Evolutionary conservation across 441 rosid genomes (phyloP), one percentile per base, ranked within the genome.

Genomic region (Eugenia klotzschiana): DNA sequence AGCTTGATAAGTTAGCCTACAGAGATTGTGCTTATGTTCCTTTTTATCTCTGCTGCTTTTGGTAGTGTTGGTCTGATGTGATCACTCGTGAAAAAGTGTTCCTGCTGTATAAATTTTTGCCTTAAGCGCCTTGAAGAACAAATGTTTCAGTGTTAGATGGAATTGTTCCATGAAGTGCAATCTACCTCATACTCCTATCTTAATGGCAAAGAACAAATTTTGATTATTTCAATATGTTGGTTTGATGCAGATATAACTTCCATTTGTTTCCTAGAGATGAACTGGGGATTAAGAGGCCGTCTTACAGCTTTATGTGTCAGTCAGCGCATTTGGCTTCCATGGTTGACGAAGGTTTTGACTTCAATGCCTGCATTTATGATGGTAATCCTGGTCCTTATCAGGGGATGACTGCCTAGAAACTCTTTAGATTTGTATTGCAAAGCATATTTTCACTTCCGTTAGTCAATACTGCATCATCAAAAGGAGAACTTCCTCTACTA

Each of bases 191-290:
- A 82, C 25, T 50, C 13, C 23, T 72, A 55, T 40, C 37, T 81
- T 81, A 18, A 41, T 58, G 37, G 79, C 26, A 52, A 33, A 16
- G 11, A 25, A 25, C 43, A 29, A 43, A 56, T n/a, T 52, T 51
- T 80, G 43, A 58, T 50, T 83, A 23, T 79, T 41, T 23, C 23
- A 10, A 0, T 79, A 56, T 79, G 56, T 52, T 54, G 51, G 29
- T 73, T 82, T 57, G 51, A 18, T 88, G 87, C 94, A 94, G 98
- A 50, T 94, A 93, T 81, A 96, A 94, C 84, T 96, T 96, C 27
- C 93, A 94, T 83, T 89, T 96, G 91, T 96, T 92, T 87, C 99
- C 98, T 22, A 88, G 98, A 82, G 95, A 94, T 90, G 98, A 95
- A 73, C 82, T 90, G 56, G 93, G 88, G 83, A 84, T 88, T 11